Conservation (phyloP, 148 eudicot species). For the Rhododendron williamsianum region DNA sequence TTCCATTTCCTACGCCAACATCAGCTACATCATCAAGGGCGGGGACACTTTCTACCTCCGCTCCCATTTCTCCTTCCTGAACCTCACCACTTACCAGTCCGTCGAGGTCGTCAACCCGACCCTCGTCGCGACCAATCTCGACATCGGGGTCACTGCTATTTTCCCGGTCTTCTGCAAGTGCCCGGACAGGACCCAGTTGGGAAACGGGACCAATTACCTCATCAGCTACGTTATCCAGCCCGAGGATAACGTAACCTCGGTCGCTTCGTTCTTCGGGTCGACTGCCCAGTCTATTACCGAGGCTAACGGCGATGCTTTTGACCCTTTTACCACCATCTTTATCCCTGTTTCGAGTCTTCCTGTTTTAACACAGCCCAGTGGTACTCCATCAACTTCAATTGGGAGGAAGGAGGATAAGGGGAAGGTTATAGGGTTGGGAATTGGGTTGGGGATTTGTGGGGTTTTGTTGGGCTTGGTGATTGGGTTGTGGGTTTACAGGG, state of each 20-base stretch:
- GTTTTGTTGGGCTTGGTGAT: slow-evolving; percentile 34
- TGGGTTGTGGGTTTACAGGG: slow-evolving; percentile 42
- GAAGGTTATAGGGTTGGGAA: slow-evolving; percentile 42
- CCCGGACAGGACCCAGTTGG: slow-evolving; percentile 32
- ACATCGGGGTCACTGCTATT: slow-evolving; percentile 28
- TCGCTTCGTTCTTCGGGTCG: slow-evolving; percentile 51
- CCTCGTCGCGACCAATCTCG: slow-evolving; percentile 34
- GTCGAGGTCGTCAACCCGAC: slow-evolving; percentile 56
- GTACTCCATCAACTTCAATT: neutral
- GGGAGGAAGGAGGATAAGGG: slow-evolving; percentile 27
- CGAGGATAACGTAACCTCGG: slow-evolving; percentile 30
- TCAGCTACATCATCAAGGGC: slow-evolving; percentile 32
- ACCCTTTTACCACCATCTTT: slow-evolving; percentile 44
- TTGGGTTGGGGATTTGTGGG: slow-evolving; percentile 64
- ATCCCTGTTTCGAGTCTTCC: slow-evolving; percentile 69
- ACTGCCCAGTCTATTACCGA: slow-evolving; percentile 26
- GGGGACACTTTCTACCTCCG: slow-evolving; percentile 52
- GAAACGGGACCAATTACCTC: slow-evolving; percentile 23
- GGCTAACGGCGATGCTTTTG: slow-evolving; percentile 36
- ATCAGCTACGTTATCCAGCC: slow-evolving; percentile 75
- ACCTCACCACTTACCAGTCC: slow-evolving; percentile 73
- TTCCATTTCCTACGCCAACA: slow-evolving; percentile 41
- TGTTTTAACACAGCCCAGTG: slow-evolving; percentile 37
- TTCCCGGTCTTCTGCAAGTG: slow-evolving; percentile 89
- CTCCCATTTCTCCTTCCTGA: slow-evolving; percentile 37